phyloP scores from a whole-genome alignment of 805 yeast species.

The Candida oleophila region DNA sequence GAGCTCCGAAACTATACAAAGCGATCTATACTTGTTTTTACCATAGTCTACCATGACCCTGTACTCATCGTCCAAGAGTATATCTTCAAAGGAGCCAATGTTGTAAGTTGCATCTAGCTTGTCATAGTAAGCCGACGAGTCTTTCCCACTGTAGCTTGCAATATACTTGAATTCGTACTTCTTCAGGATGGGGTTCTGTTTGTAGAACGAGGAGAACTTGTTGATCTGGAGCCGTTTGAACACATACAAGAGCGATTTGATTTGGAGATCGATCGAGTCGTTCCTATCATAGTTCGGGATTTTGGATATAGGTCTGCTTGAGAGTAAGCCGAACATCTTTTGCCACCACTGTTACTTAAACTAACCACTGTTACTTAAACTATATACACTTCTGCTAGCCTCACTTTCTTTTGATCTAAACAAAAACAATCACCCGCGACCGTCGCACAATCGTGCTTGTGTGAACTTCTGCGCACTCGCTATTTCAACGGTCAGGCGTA shows the following conservation, averaged over 20 bases:
- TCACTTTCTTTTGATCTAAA: too few relatives aligned
- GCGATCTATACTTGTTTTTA: constrained; percentile 64
- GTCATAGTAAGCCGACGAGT: constrained; percentile 5
- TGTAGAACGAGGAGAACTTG: constrained; percentile 42
- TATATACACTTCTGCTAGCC: too few relatives aligned
- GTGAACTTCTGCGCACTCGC: background rate
- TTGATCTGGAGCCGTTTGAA: constrained; percentile 51
- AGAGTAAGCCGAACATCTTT: background rate
- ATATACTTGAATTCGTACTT: constrained; percentile 16
- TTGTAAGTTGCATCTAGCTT: constrained; percentile 61
- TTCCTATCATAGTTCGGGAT: constrained; percentile 5
- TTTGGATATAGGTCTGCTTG: constrained; percentile 1
- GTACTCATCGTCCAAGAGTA: constrained; percentile 55
- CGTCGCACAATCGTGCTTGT: background rate
- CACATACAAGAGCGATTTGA: constrained; percentile 57
- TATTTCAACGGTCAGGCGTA: background rate
- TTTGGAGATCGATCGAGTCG: constrained; percentile 62
- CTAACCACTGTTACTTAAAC: too few relatives aligned
- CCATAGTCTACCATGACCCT: constrained; percentile 64
- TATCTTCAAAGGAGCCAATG: constrained; percentile 38
- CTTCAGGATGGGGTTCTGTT: constrained; percentile 13
- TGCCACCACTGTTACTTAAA: too few relatives aligned
- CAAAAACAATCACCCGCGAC: background rate
- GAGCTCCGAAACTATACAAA: constrained; percentile 50
- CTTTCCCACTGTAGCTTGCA: constrained; percentile 5